Evolutionary conservation across 805 yeast genomes (phyloP).

Genomic region (Myxozyma mucilagina): DNA sequence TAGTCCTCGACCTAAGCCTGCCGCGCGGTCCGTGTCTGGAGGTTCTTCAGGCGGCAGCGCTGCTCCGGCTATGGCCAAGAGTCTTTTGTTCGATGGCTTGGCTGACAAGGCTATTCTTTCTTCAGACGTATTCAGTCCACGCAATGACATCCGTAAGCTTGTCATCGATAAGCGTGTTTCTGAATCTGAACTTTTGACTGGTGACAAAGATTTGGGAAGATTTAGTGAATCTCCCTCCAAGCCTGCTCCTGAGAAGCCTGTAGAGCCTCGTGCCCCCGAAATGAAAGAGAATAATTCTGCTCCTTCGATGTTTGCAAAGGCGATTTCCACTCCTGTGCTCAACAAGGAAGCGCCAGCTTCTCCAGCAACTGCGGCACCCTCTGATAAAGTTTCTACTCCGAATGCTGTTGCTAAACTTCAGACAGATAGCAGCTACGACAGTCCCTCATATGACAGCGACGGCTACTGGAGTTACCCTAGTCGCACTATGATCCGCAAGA

Average conservation of each 20-base stretch:
- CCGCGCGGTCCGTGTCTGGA: constrained; percentile 15
- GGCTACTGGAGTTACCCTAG: constrained; percentile 91
- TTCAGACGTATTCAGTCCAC: constrained; percentile 71
- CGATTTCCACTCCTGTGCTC: not conserved
- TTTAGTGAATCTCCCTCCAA: not conserved
- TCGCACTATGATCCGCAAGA: constrained; percentile 56
- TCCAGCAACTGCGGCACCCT: not conserved
- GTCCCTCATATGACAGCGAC: constrained; percentile 50
- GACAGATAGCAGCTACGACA: not conserved
- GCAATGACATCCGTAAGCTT: constrained; percentile 54
- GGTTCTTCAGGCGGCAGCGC: constrained; percentile 9
- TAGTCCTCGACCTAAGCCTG: constrained; percentile 33
- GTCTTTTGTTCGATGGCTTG: constrained; percentile 44
- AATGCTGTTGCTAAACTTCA: not conserved
- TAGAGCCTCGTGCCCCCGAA: not conserved
- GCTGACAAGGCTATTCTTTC: constrained; percentile 70
- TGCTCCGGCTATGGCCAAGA: constrained; percentile 23
- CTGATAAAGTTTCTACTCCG: not conserved
- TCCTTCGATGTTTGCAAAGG: constrained; percentile 1
- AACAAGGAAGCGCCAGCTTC: not conserved
- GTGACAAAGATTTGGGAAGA: constrained; percentile 21
- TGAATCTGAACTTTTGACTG: constrained; percentile 31
- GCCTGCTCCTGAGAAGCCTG: not conserved
- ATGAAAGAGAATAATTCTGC: not conserved
- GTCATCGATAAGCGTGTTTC: constrained; percentile 49